Base-by-base conservation (phyloP, 352 stramenopile species). In the Phytophthora pistaciae region DNA sequence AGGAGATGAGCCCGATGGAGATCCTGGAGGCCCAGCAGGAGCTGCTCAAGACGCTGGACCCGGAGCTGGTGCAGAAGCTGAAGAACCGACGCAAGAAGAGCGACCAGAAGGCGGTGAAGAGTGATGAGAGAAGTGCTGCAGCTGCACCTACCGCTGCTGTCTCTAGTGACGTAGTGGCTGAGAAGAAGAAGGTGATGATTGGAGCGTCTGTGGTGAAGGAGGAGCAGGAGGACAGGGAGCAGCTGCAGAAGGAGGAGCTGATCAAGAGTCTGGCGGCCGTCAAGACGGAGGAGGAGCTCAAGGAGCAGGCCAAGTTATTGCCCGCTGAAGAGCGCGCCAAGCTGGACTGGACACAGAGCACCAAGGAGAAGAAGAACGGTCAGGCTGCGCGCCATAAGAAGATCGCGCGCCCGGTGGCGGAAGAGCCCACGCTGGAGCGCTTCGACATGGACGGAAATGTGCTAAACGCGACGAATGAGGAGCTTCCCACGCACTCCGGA, bases 1-100 rank as follows among this genome's bases (percentile, higher is more conserved):
- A 73, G 53, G 78, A 83, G 48, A 95, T 96, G 89, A 90, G 84
- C 23, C 54, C 75, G 0, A 65, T 79, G 18, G 87, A 96, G 71
- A 95, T 96, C 50, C 53, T 79, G 31, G 80, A 91, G 59, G 87
- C 86, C 0, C 89, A 96, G 56, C 67, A 91, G 53, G 82, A 95
- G 40, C 76, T 96, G 13, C 40, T 84, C 40, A 74, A 64, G 21
- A 83, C 81, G 25, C 62, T 96, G 10, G 86, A 93, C 57, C 87
- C 89, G 20, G 63, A 80, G 42, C 64, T 96, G 9, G 62, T 95
- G 6, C 77, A 80, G 50, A 94, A 92, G 66, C 65, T 96, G n/a
- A 85, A 79, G 62, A 84, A 77, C 50, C 73, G 79, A 55, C 31
- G 59, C 40, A 16, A 42, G 0, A 74, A 54, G 10, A 74, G 59